Base-by-base conservation (phyloP, 1,139 yeast genomes). In the Blastobotrys serpentis region DNA sequence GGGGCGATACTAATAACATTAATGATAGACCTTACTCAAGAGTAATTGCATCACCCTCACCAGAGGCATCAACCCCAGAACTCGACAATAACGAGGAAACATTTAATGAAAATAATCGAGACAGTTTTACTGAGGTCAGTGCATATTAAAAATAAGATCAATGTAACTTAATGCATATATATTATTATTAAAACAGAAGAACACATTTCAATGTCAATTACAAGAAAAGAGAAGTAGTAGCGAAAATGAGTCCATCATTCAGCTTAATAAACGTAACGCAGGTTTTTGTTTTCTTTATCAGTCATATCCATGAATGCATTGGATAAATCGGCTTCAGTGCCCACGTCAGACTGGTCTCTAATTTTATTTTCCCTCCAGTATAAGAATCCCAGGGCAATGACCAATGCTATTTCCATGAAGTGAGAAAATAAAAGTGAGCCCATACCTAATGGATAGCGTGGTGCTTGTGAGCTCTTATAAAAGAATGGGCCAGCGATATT, bases 261-360 rank as follows among this genome's bases (percentile, higher is more conserved):
- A n/a, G n/a, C n/a, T 79, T 52, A 57, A 42, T 52, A 59, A 30
- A 59, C 54, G 44, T 83, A 83, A 57, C 87, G 73, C 61, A 83
- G 82, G 54, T 72, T 73, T 11, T 75, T 77, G 59, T 83, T 83
- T 61, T 82, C 81, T 46, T 70, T 70, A 57, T 83, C 88, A 1
- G 88, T 82, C 62, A 81, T 65, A 60, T 83, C 87, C 51, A 75
- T 76, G 56, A 77, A 77, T 53, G 79, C 79, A 46, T 61, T 63
- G 47, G 53, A 46, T 16, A 47, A 36, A 29, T 73, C 72, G 32
- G 56, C 23, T 53, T 60, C 51, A 60, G 62, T 30, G 51, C 57
- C 17, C 41, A 45, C 14, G 6, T 47, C 30, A 6, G 42, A n/a
- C 40, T 19, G 33, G 43, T 56, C 58, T 30, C 67, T 44, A 53